Percentiles rank a stretch among this genome's conserved stretches.
Evolutionary conservation across 768 basidiomycete genomes (phyloP).

Genomic region (Mycena rebaudengoi): DNA sequence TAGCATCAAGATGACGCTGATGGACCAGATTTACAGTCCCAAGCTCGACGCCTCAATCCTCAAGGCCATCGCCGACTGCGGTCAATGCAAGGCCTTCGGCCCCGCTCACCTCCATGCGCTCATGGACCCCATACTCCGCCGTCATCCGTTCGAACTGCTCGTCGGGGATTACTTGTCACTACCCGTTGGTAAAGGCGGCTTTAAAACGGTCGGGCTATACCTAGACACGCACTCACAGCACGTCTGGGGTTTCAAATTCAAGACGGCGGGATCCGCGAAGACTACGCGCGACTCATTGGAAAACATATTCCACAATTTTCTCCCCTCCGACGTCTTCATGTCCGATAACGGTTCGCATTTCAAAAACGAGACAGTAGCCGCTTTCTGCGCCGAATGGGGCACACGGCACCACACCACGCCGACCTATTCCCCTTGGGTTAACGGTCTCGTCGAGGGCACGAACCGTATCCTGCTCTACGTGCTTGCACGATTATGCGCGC

Average conservation of each 20-base stretch:
- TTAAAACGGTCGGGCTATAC: background rate
- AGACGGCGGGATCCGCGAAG: background rate
- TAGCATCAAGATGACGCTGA: constrained; percentile 21
- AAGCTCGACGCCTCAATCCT: constrained; percentile 29
- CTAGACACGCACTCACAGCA: constrained; percentile 13
- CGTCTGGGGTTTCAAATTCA: constrained; percentile 34
- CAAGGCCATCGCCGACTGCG: constrained; percentile 31
- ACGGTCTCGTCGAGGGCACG: constrained; percentile 33
- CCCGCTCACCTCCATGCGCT: too few relatives aligned
- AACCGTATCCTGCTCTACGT: constrained; percentile 27
- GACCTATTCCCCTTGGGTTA: constrained; percentile 37
- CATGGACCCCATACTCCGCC: background rate
- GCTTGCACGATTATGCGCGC: background rate
- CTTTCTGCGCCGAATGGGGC: constrained; percentile 13
- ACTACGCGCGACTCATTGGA: constrained; percentile 2
- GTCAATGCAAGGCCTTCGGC: constrained; percentile 35
- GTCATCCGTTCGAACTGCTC: background rate
- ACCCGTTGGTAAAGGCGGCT: background rate
- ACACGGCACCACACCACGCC: constrained; percentile 18
- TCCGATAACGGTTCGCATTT: constrained; percentile 36
- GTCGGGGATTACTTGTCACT: background rate
- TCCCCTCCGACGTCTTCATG: constrained; percentile 27
- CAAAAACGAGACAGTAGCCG: background rate
- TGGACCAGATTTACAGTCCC: constrained; percentile 25
- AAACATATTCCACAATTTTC: constrained; percentile 26